Percentiles rank a stretch among this genome's conserved stretches.
These are phyloP conservation scores for Sporothrix inflata DNA, from an alignment of 2,329 filamentous ascomycete genomes.

Conservation along the genomic window DNA sequence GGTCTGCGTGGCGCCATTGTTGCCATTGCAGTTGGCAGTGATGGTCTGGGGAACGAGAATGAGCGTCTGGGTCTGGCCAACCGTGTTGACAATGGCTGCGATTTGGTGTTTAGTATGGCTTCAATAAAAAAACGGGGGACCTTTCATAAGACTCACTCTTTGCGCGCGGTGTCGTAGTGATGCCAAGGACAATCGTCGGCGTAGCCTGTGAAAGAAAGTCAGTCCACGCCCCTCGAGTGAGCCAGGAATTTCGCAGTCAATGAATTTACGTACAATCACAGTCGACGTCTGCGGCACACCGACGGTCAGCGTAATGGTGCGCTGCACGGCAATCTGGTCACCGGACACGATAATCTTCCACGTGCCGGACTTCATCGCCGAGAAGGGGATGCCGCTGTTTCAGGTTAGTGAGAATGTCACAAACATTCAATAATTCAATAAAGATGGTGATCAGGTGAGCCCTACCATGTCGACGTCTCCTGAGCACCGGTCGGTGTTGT, in stretches of 20 bases:
- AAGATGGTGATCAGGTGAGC: not conserved
- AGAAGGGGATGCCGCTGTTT: slow-evolving; percentile 43
- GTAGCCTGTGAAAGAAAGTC: slow-evolving; percentile 39
- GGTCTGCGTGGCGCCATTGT: slow-evolving; percentile 41
- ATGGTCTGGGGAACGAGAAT: slow-evolving; percentile 42
- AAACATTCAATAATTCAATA: not conserved
- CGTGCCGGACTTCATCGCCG: slow-evolving; percentile 43
- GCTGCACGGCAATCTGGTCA: slow-evolving; percentile 43
- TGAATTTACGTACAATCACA: slow-evolving; percentile 40
- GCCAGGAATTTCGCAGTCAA: not conserved
- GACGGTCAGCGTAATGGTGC: slow-evolving; percentile 42
- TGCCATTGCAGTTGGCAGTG: slow-evolving; percentile 40
- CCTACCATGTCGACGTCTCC: slow-evolving; percentile 46
- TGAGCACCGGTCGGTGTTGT: slow-evolving; percentile 43
- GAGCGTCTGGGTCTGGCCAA: slow-evolving; percentile 42
- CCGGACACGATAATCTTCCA: slow-evolving; percentile 47
- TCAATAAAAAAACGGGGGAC: not conserved
- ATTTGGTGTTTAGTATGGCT: not conserved
- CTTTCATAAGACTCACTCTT: slow-evolving; percentile 38
- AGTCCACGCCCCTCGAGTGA: not conserved
- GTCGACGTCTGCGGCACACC: slow-evolving; percentile 42
- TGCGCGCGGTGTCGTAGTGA: slow-evolving; percentile 45
- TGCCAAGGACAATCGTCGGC: slow-evolving; percentile 44
- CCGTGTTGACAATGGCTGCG: slow-evolving; percentile 38
- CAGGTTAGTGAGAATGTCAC: not conserved